Evolutionary conservation across 2,329 filamentous ascomycete genomes (phyloP).

Genomic region (Byssochlamys sp.): DNA sequence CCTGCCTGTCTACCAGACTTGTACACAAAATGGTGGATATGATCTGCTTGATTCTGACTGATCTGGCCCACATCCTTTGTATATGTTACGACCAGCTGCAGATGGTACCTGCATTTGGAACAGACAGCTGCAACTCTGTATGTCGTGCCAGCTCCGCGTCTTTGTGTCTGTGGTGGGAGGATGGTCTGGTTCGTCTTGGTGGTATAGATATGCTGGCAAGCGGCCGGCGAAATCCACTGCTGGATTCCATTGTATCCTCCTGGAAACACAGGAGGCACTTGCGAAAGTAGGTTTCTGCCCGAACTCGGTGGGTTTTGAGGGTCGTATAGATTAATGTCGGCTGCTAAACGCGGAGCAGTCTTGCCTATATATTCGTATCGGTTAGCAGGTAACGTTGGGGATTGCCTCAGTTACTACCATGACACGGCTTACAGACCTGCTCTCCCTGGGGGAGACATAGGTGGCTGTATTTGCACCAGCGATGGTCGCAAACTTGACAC

Average conservation of each 20-base stretch:
- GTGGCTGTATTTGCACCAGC: conserved; percentile 3
- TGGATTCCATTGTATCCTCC: conserved; percentile 24
- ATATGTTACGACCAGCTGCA: conserved; percentile 49
- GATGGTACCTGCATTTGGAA: conserved; percentile 51
- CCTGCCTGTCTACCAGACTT: conserved; percentile 24
- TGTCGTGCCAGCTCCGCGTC: conserved; percentile 33
- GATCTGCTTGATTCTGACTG: conserved; percentile 42
- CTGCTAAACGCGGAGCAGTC: conserved; percentile 40
- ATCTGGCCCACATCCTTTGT: conserved; percentile 30
- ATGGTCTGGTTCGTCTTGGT: conserved; percentile 48
- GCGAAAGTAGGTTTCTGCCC: conserved; percentile 49
- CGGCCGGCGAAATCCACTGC: conserved; percentile 29
- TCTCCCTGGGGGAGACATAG: conserved; percentile 23
- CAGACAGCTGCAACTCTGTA: conserved; percentile 55
- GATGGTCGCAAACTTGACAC: neutral
- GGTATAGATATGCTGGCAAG: conserved; percentile 52
- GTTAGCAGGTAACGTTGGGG: neutral
- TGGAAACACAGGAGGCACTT: conserved; percentile 46
- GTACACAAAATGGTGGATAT: conserved; percentile 54
- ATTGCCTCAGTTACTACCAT: neutral
- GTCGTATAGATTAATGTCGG: conserved; percentile 38
- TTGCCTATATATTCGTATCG: conserved; percentile 32
- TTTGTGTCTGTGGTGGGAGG: conserved; percentile 33
- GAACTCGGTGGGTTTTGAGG: conserved; percentile 32
- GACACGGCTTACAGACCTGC: conserved; percentile 21